phyloP scores from a whole-genome alignment of 352 stramenopile genomes.

The Thraustochytrium striatum region DNA sequence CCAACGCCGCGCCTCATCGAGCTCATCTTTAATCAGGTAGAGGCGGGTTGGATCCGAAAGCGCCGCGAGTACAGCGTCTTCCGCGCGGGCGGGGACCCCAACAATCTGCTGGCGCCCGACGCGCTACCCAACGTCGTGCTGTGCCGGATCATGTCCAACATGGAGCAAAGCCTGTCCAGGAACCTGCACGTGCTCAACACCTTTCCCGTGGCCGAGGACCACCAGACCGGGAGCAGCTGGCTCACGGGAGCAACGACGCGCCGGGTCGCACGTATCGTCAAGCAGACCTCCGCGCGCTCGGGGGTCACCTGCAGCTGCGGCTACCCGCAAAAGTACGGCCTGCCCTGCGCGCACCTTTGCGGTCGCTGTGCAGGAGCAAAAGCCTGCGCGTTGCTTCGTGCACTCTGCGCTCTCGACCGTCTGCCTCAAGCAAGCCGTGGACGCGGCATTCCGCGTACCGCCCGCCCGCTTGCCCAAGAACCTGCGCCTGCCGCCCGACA shows the following conservation, averaged over 20 bases:
- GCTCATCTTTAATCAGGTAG: neutral
- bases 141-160: neutral
- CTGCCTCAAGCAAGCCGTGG: neutral
- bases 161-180: neutral
- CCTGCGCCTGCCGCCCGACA: neutral
- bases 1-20: neutral
- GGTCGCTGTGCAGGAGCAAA: constrained; percentile 4
- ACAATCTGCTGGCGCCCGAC: neutral
- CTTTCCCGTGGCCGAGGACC: constrained; percentile 5
- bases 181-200: constrained; percentile 20
- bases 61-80: neutral
- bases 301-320: constrained; percentile 14
- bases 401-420: neutral
- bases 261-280: constrained; percentile 5
- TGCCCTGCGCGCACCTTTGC: constrained; percentile 31
- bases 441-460: neutral
- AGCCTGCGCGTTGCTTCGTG: neutral
- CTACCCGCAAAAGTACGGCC: neutral
- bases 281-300: neutral
- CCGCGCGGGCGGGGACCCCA: neutral
- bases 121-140: constrained; percentile 15
- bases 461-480: neutral
- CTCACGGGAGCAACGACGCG: neutral
- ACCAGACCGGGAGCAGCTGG: neutral
- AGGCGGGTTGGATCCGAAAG: constrained; percentile 9